These are phyloP conservation scores for Cucurbita pepo DNA, from an alignment of 306 rosid species.

Conservation along the genomic window DNA sequence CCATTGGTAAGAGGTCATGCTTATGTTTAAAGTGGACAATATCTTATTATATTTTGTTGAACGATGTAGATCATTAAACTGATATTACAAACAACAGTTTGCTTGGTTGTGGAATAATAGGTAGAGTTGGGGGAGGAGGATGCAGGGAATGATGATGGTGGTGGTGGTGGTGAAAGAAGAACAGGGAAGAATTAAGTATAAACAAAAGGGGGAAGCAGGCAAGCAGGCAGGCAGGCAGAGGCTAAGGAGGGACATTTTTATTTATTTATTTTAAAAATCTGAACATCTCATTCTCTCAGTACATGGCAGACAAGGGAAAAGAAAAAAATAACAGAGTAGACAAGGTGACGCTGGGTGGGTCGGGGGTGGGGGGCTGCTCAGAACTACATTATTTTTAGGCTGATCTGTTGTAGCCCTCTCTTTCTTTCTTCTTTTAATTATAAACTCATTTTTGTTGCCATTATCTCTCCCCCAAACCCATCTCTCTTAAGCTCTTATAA, in stretches of 20 bases:
- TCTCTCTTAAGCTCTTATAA: too few species aligned
- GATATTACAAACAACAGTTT: slow-evolving; percentile 8
- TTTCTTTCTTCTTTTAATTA: neutral
- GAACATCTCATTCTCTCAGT: slow-evolving; percentile 2
- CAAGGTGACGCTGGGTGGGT: neutral
- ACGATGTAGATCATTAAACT: neutral
- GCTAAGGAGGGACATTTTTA: neutral
- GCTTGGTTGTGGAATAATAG: slow-evolving; percentile 11
- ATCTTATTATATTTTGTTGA: too few species aligned
- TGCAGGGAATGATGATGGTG: neutral
- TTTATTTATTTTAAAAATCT: neutral
- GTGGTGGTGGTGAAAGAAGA: neutral
- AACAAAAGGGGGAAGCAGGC: neutral
- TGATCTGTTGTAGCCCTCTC: slow-evolving; percentile 7
- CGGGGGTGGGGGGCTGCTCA: slow-evolving; percentile 2
- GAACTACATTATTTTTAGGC: slow-evolving; percentile 4
- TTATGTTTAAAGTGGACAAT: too few species aligned
- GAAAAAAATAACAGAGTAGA: neutral
- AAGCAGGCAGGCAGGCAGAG: neutral
- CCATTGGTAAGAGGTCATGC: too few species aligned
- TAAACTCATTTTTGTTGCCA: slow-evolving; percentile 7
- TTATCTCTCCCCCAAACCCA: neutral
- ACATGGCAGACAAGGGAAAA: neutral
- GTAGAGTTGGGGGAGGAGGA: neutral
- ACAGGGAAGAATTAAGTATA: neutral